Conservation (phyloP, 306 rosid genomes). For the Adenanthera pavonina region DNA sequence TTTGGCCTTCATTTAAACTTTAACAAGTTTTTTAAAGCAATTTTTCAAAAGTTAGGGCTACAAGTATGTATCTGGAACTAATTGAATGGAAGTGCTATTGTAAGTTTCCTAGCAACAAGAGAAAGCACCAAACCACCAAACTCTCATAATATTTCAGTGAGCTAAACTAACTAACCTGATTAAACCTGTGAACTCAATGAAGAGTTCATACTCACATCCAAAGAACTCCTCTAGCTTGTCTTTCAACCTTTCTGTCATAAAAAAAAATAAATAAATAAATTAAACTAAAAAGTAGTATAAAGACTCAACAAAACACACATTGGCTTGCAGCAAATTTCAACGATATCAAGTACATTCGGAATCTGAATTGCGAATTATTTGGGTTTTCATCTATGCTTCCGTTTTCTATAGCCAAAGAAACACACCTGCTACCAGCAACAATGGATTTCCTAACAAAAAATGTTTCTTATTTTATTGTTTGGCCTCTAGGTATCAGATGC, state of each 20-base stretch:
- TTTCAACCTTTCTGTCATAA: constrained; percentile 78
- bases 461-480: not conserved
- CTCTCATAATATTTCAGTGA: constrained; percentile 5
- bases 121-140: constrained; percentile 24
- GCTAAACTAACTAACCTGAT: constrained; percentile 71
- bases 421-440: not conserved
- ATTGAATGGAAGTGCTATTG: not conserved
- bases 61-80: not conserved
- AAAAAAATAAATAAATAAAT: constrained; percentile 4
- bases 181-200: constrained; percentile 89
- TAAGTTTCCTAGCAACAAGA: constrained; percentile 8
- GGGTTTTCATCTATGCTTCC: not conserved
- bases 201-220: constrained; percentile 78
- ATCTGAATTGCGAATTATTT: not conserved
- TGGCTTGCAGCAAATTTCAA: not conserved
- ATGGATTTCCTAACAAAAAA: not conserved
- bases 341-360: not conserved
- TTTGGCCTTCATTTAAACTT: not conserved
- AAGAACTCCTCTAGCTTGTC: constrained; percentile 88
- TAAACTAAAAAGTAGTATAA: not conserved
- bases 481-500: not conserved
- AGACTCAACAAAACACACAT: not conserved
- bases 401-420: not conserved
- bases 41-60: not conserved
- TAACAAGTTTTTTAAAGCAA: not conserved